phyloP scores from a whole-genome alignment of 768 basidiomycete species.

The Trametes maxima region DNA sequence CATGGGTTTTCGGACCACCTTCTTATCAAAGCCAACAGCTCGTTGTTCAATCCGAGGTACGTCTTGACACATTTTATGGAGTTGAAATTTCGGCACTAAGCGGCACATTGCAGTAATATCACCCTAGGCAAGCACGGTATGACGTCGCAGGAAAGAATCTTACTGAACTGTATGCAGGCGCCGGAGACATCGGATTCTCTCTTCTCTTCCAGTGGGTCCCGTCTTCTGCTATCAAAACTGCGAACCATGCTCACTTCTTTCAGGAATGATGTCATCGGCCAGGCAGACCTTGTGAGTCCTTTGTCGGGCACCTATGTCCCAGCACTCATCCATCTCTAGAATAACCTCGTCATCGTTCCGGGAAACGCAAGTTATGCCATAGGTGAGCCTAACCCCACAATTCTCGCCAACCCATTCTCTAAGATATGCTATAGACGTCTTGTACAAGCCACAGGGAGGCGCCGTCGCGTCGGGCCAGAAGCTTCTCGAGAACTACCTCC shows the following conservation, averaged over 20 bases:
- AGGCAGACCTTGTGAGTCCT: conserved; percentile 53
- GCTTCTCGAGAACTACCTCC: conserved; percentile 69
- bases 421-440: conserved; percentile 47
- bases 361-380: conserved; percentile 60
- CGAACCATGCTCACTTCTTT: background rate
- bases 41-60: conserved; percentile 60
- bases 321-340: conserved; percentile 35
- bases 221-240: too few species aligned
- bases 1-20: conserved; percentile 68
- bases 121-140: conserved; percentile 25
- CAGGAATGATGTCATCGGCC: conserved; percentile 52
- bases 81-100: conserved; percentile 18
- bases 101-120: conserved; percentile 33
- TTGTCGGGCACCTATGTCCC: background rate
- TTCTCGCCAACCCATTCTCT: background rate
- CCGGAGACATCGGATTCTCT: conserved; percentile 64
- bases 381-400: conserved; percentile 34
- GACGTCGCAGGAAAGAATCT: conserved; percentile 31
- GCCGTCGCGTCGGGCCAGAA: conserved; percentile 54
- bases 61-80: background rate
- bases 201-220: conserved; percentile 55
- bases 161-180: conserved; percentile 34
- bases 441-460: conserved; percentile 58
- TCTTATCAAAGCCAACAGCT: conserved; percentile 64
- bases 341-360: conserved; percentile 57